Evolutionary conservation across 1,139 yeast species (phyloP).

Genomic region (Diutina sp.): DNA sequence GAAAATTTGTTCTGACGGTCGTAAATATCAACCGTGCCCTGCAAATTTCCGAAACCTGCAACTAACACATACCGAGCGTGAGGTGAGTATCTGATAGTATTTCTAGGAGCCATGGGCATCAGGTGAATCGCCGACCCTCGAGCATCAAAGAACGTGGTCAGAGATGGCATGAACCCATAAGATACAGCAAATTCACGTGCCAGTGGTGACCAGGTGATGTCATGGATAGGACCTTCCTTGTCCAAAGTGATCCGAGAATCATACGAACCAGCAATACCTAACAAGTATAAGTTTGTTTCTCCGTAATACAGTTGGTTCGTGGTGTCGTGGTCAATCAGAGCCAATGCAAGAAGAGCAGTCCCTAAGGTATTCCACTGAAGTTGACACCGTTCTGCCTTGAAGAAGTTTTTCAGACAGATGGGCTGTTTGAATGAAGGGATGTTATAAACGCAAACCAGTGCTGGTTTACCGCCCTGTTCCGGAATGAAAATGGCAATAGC

Average conservation of each 20-base stretch:
- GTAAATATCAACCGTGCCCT: constrained; percentile 90
- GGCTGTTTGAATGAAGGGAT: constrained; percentile 67
- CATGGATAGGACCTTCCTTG: constrained; percentile 95
- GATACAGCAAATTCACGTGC: constrained; percentile 96
- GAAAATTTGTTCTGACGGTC: constrained; percentile 83
- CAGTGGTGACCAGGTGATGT: constrained; percentile 93
- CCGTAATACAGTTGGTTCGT: constrained; percentile 94
- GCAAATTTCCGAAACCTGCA: constrained; percentile 97
- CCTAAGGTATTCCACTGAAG: constrained; percentile 86
- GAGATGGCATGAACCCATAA: constrained; percentile 96
- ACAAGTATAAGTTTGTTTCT: constrained; percentile 80
- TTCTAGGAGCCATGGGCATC: constrained; percentile 79
- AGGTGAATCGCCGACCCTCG: constrained; percentile 82
- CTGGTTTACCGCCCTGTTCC: constrained; percentile 77
- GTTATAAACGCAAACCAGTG: constrained; percentile 73
- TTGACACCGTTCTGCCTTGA: constrained; percentile 90
- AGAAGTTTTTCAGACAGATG: constrained; percentile 75
- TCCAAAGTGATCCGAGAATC: constrained; percentile 71
- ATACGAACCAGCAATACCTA: constrained; percentile 87
- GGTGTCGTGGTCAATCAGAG: constrained; percentile 92
- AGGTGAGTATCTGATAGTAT: constrained; percentile 85
- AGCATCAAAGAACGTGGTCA: constrained; percentile 87
- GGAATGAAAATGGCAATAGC: constrained; percentile 89
- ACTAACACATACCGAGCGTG: constrained; percentile 84
- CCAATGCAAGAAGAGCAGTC: constrained; percentile 84